Evolutionary conservation across 2,329 filamentous ascomycete genomes (phyloP).

Genomic region (Aspergillus intermedius): DNA sequence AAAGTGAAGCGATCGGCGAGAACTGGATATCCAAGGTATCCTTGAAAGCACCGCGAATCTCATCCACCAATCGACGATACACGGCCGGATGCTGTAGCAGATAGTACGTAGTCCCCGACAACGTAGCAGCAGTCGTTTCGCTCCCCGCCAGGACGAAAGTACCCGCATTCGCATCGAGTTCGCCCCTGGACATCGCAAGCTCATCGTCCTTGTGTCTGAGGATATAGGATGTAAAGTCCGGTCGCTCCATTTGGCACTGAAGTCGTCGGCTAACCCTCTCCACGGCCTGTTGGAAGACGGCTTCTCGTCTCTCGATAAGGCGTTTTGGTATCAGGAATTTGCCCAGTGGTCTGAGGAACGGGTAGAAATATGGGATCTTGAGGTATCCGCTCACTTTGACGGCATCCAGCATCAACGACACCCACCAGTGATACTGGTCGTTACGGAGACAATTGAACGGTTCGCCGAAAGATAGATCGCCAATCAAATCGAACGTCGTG

Average conservation of each 20-base stretch:
- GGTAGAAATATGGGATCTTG: conserved; percentile 15
- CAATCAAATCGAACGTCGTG: conserved; percentile 30
- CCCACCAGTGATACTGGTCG: conserved; percentile 25
- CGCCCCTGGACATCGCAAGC: conserved; percentile 9
- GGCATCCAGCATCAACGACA: conserved; percentile 20
- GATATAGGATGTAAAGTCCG: conserved; percentile 21
- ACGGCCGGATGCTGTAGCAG: conserved; percentile 15
- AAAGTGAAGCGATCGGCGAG: conserved; percentile 8
- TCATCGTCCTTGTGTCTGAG: conserved; percentile 14
- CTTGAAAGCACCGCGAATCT: conserved; percentile 20
- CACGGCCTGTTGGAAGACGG: conserved; percentile 13
- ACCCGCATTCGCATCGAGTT: conserved; percentile 19
- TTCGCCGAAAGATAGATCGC: conserved; percentile 29
- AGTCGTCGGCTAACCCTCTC: conserved; percentile 17
- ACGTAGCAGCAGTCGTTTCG: conserved; percentile 16
- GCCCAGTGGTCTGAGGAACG: conserved; percentile 9
- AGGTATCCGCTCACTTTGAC: conserved; percentile 18
- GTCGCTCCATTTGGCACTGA: conserved; percentile 7
- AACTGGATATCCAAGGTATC: conserved; percentile 15
- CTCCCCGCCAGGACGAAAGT: conserved; percentile 20
- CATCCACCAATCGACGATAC: conserved; percentile 15
- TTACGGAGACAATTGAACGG: conserved; percentile 24
- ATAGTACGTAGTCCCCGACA: conserved; percentile 12
- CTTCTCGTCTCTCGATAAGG: conserved; percentile 9
- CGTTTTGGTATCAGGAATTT: conserved; percentile 13